Conservation (phyloP, 2,329 filamentous ascomycete genomes). For the Leptoxyphium fumago region DNA sequence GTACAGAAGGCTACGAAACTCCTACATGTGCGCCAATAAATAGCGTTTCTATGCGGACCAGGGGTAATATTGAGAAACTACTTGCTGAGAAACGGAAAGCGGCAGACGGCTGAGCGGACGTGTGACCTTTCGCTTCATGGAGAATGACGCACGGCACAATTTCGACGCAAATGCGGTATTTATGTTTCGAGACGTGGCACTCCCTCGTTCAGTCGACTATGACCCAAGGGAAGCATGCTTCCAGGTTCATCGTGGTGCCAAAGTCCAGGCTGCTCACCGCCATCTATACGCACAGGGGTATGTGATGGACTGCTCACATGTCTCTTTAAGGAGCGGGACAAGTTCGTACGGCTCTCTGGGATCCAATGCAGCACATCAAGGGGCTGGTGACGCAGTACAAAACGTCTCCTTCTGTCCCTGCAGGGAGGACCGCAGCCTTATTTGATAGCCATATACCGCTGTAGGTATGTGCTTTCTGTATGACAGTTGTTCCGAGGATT, state of each 20-base stretch:
- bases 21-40: no score
- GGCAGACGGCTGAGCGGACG: no score
- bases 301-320: neutral
- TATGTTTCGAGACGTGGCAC: neutral
- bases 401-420: neutral
- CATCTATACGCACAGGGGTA: neutral
- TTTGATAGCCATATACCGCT: neutral
- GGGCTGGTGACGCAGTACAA: neutral
- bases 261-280: neutral
- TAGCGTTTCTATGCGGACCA: no score
- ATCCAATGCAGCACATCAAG: neutral
- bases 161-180: neutral
- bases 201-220: neutral
- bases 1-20: no score
- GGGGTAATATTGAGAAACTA: no score
- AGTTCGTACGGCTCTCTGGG: neutral
- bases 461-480: neutral
- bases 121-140: no score
- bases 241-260: neutral
- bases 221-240: neutral
- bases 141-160: neutral
- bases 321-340: neutral
- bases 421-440: neutral
- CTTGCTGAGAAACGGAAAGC: no score
- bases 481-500: neutral